A percentile compares a stretch with the other conserved stretches of the same genome.
These are phyloP conservation scores for Globisporangium splendens DNA, from an alignment of 352 stramenopile genomes.

Conservation along the genomic window DNA sequence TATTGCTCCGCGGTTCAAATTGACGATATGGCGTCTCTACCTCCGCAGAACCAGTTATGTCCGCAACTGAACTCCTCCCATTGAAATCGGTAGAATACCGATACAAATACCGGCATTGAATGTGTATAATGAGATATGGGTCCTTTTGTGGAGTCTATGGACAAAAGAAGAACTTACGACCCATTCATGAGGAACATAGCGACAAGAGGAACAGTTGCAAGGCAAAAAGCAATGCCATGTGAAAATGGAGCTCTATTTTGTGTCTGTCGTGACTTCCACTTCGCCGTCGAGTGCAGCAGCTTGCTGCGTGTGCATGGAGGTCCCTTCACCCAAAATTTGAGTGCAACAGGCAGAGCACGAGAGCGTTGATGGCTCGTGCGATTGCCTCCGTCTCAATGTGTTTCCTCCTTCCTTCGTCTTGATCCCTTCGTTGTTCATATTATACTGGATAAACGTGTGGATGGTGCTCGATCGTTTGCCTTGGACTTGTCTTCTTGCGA, in stretches of 20 bases:
- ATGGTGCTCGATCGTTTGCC: background rate
- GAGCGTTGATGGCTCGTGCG: background rate
- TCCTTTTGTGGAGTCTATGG: too few relatives aligned
- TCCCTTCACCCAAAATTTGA: background rate
- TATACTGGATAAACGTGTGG: background rate
- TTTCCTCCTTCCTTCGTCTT: background rate
- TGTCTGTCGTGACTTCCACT: too few relatives aligned
- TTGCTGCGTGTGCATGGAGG: background rate
- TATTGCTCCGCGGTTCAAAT: background rate
- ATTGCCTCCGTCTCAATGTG: background rate
- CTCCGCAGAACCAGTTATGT: background rate
- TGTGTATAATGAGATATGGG: too few relatives aligned
- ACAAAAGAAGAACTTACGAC: too few relatives aligned
- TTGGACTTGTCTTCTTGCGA: background rate
- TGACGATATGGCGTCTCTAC: background rate
- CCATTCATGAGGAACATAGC: too few relatives aligned
- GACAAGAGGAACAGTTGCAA: too few relatives aligned
- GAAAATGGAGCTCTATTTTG: too few relatives aligned
- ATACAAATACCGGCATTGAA: background rate
- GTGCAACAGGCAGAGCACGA: background rate
- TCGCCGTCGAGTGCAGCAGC: too few relatives aligned
- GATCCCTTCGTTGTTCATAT: constrained; percentile 1
- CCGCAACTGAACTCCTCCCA: background rate
- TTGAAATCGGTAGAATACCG: background rate
- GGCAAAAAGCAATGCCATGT: too few relatives aligned